Evolutionary conservation across 805 yeast species (phyloP), one percentile per base, ranked within the genome.

Genomic region (Cyberlindnera lachancei): DNA sequence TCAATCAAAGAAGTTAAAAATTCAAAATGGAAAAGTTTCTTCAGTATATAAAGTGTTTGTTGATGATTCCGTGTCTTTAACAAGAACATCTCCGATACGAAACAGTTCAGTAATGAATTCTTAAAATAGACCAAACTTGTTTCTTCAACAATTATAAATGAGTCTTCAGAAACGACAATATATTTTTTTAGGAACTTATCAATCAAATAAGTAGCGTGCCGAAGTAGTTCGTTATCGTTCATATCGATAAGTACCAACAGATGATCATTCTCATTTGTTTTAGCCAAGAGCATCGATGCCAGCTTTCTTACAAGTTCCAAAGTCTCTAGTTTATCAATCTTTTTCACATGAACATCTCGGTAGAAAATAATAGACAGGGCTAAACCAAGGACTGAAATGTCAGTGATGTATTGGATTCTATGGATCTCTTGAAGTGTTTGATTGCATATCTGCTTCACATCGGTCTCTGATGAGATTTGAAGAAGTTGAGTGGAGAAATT

Each of bases 51-150:
- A 24, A 44, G 25, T 4, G 40, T 37, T 11, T 25, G 27, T 3
- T 26, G 5, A 6, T 33, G 35, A 14, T 19, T 11, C 12, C 17
- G 21, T 8, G 38, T 23, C 21, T 39, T 42, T 4, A 34, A 15
- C 3, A 40, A 22, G 29, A 46, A 42, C 36, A 46, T 38, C 29
- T 44, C 45, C 5, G 40, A 31, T 11, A 46, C 23, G 33, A 46
- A 46, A 20, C 34, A 26, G 32, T 46, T 45, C 29, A 46, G 22
- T 8, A 46, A 30, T 2, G 46, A 36, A 23, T 46, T 46, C 36
- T 46, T 46, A 35, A 29, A 43, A 33, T 46, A 46, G 1, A 45
- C 46, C 30, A 46, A 19, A 4, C 47, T 31, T 7, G 38, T 37
- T 20, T 46, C 51, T 7, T 44, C 40, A 17, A 24, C 18, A 13